phyloP scores from a whole-genome alignment of 1,139 yeast species.

The Blastobotrys buckinghamii region DNA sequence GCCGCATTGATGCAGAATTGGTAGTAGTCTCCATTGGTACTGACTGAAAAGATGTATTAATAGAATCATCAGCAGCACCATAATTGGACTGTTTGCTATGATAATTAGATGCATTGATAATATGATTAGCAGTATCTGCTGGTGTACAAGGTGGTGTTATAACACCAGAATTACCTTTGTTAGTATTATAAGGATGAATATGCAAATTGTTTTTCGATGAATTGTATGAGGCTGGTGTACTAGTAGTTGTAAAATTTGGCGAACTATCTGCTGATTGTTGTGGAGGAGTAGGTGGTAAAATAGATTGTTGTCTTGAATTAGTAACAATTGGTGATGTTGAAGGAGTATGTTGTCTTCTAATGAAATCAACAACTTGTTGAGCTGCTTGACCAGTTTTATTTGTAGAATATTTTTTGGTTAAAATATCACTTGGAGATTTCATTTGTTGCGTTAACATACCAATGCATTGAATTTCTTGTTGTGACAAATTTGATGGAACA shows the following conservation, averaged over 20 bases:
- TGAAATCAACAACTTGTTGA: constrained; percentile 10
- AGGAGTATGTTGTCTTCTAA: constrained; percentile 9
- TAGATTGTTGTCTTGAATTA: constrained; percentile 11
- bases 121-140: no score
- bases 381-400: constrained; percentile 13
- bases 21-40: constrained; percentile 9
- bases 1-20: not conserved
- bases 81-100: not conserved
- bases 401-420: constrained; percentile 33
- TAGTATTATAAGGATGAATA: constrained; percentile 6
- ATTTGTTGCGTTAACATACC: constrained; percentile 33
- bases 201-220: constrained; percentile 12
- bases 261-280: constrained; percentile 18
- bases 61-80: no score
- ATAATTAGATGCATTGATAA: no score
- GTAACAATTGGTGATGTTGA: constrained; percentile 4
- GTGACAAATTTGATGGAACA: constrained; percentile 20
- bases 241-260: constrained; percentile 2
- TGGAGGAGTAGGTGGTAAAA: constrained; percentile 19
- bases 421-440: constrained; percentile 33
- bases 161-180: constrained; percentile 17
- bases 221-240: constrained; percentile 15
- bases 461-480: constrained; percentile 28
- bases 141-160: constrained; percentile 33
- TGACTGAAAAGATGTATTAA: not conserved